A percentile compares a stretch with the other conserved stretches of the same genome.
These are phyloP conservation scores for Priceomyces melissophilus DNA, from an alignment of 805 yeast genomes.

Conservation along the genomic window DNA sequence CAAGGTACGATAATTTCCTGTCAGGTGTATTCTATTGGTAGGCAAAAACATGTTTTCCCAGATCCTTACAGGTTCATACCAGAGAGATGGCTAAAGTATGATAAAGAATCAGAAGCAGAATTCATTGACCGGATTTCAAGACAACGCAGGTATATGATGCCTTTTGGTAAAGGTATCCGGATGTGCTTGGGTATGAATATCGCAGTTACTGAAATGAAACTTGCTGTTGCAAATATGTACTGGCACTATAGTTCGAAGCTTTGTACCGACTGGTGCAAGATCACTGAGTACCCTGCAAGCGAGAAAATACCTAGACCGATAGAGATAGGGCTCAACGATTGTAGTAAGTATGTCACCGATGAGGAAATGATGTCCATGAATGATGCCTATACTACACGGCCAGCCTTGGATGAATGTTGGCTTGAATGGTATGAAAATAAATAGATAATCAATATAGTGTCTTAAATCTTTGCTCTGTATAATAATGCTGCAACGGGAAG, in stretches of 20 bases:
- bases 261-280: constrained; percentile 43
- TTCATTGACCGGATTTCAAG: constrained; percentile 33
- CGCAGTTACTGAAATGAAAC: constrained; percentile 63
- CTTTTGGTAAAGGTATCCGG: constrained; percentile 70
- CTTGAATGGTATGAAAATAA: constrained; percentile 30
- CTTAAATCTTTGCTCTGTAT: neutral
- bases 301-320: constrained; percentile 13
- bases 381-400: constrained; percentile 55
- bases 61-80: constrained; percentile 53
- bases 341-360: constrained; percentile 24
- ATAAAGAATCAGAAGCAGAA: constrained; percentile 27
- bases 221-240: constrained; percentile 51
- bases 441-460: neutral
- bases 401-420: constrained; percentile 52
- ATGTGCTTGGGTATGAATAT: constrained; percentile 74
- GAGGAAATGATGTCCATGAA: constrained; percentile 52
- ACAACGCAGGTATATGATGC: constrained; percentile 56
- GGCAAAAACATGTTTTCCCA: constrained; percentile 48
- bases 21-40: constrained; percentile 66
- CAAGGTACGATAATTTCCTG: constrained; percentile 54
- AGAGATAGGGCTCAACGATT: constrained; percentile 11
- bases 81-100: constrained; percentile 55
- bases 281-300: constrained; percentile 13
- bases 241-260: constrained; percentile 43
- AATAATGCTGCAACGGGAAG: too few species aligned